A percentile compares a stretch with the other conserved stretches of the same genome.
Conservation (phyloP, 306 rosid genomes). For the Cucumis cinereus region DNA sequence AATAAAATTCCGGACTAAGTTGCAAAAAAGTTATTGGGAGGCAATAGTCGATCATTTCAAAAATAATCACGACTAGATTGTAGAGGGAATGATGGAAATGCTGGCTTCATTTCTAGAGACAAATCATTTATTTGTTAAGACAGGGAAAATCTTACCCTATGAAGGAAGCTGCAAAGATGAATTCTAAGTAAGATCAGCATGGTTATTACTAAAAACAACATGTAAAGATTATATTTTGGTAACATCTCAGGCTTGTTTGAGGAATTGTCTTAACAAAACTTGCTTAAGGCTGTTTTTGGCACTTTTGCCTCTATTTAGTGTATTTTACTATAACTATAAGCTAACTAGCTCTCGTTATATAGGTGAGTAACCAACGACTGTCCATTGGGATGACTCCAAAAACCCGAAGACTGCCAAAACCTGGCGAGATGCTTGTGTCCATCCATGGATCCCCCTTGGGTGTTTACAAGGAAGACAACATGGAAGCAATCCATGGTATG, state of each 20-base stretch:
- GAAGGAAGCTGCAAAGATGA: not conserved
- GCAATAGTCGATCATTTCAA: not conserved
- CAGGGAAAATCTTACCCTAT: not conserved
- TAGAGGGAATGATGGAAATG: not conserved
- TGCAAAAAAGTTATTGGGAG: not conserved
- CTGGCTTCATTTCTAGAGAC: not conserved
- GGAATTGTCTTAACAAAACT: too few species aligned
- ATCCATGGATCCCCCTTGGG: slow-evolving; percentile 91
- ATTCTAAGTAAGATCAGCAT: not conserved
- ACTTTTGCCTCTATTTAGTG: not conserved
- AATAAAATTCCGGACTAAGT: not conserved
- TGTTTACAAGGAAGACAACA: slow-evolving; percentile 70
- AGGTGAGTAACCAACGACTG: slow-evolving; percentile 65
- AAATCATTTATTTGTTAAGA: not conserved
- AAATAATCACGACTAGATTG: not conserved
- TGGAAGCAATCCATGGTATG: slow-evolving; percentile 84
- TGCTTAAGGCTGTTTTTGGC: not conserved
- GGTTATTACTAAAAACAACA: not conserved
- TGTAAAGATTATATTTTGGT: not conserved
- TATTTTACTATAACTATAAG: not conserved
- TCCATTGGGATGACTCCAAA: slow-evolving; percentile 86
- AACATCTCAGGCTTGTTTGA: not conserved
- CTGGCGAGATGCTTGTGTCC: slow-evolving; percentile 85
- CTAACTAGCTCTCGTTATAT: not conserved
- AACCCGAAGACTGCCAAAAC: slow-evolving; percentile 64